Evolutionary conservation across 257 asterid genomes (phyloP), one percentile per base, ranked within the genome.

Genomic region (Solanum verrucosum): DNA sequence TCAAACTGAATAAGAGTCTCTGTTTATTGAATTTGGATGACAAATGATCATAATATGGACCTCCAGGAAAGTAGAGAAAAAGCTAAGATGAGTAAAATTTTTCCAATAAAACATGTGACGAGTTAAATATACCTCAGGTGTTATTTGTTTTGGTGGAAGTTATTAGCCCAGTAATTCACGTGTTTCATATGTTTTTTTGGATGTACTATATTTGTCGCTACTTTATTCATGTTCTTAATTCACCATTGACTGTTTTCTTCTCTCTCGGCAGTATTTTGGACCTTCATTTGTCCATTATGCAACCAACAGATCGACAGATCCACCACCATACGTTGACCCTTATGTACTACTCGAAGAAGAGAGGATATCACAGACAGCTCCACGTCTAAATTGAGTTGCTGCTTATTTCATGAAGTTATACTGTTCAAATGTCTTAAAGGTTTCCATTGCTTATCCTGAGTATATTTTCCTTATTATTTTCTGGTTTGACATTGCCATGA

Each of bases 261-360:
- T 40, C 25, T 67, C 71, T 85, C 23, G 93, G 93, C 94, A 97
- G 98, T 97, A 96, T 89, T 97, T 95, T 44, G 99, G 99, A 87
- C 90, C 97, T 29, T 88, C 88, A 79, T 97, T 97, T 88, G 84
- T 97, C 88, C 98, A 96, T 34, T 97, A 94, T 52, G 98, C 92
- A 83, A 89, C 90, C 63, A 84, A 83, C 5, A 56, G 89, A 79
- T 87, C 89, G 10, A 60, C 63, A 15, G 10, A 93, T 72, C 92
- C 91, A 29, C 97, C 97, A 7, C 94, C 88, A 67, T 96, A 95
- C 29, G 68, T 95, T 20, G 98, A 96, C 92, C 98, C 99, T 7
- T 96, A 96, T 84, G 93, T 77, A 52, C 93, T 97, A 73, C 98
- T 96, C 59, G 98, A 95, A 93, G 98, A 94, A 84, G 93, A 94